Evolutionary conservation across 2,329 filamentous ascomycete genomes (phyloP), one percentile per base, ranked within the genome.

Genomic region (Nakataea oryzae): DNA sequence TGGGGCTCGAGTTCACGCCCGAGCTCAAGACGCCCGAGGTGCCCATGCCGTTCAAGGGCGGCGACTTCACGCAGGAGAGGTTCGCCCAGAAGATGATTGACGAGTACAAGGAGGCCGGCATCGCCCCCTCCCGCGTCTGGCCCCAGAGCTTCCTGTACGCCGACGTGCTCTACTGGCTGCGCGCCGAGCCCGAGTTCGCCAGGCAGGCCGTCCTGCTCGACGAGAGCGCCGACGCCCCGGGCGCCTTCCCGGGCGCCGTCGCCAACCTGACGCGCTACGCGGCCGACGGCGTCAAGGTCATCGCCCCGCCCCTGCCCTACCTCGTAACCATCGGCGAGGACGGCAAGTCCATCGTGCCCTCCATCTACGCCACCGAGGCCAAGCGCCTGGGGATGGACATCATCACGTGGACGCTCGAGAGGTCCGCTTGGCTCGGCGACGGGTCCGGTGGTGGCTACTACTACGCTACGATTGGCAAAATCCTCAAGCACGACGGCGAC

Each of bases 361-460:
- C 83, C 57, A 75, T 74, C 54, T 91, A 90, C 66, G 87, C 87
- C 5, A 75, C 73, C 57, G 78, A 78, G 58, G 86, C 85, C 26
- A 85, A 84, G 69, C 75, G 81, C 66, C 79, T 85, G 8, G 85
- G 84, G 0, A 74, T 90, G 56, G 79, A 86, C 59, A 83, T 90
- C 64, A 80, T 90, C 55, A 81, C 86, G 0, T 91, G 87, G 87
- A 84, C 81, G 9, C 79, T 89, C 57, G 88, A 91, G 73, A 80
- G 87, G 32, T 86, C 83, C 0, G 84, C 84, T 0, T 85, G 84
- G 63, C 71, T 88, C 61, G 77, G 77, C 26, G 77, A 81, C 28
- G 80, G 79, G 2, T 74, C 72, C 14, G 72, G 74, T 1, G 75
- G 74, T 0, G 78, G 79, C 13, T 84, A 83, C 63, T 87, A 86